Evolutionary conservation across 352 stramenopile genomes (phyloP), one percentile per base, ranked within the genome.

Genomic region (Albugo candida): DNA sequence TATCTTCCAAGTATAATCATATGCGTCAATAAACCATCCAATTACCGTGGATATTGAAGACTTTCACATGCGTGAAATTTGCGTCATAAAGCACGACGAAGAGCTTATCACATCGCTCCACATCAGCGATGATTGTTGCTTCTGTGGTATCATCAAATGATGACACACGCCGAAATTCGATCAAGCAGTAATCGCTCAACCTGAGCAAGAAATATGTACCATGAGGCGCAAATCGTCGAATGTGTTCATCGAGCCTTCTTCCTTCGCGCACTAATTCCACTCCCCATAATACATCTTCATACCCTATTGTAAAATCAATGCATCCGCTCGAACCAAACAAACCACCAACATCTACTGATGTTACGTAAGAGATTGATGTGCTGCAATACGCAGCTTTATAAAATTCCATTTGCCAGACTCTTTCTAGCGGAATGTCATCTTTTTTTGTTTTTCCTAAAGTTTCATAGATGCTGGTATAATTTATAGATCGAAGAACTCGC

Each of bases 361-460:
- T 57, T 43, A 53, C 24, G 27, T 43, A 57, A 39, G 44, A 48
- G 12, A 41, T 45, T 24, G 50, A 47, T 41, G 50, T 57, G n/a
- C 44, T 54, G 12, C 44, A 47, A 42, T 58, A 58, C 16, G 43
- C 13, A 21, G 50, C 39, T 20, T 61, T 61, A 37, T 54, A 61
- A 36, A 61, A 54, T 43, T 56, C 54, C 45, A 58, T 48, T 50
- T 60, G 49, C 44, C 43, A 48, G 40, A n/a, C 24, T 48, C 43
- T 20, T n/a, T 42, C 2, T 38, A 50, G 45, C 6, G 45, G 45
- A 18, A 50, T 50, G 45, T 11, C 19, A 45, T 45, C 47, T 49
- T 18, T 48, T 27, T 48, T 48, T 12, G 13, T 2, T 49, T 24
- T n/a, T 14, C 47, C 47, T 37, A 48, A 41, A 11, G 34, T 38